Evolutionary conservation across 768 basidiomycete genomes (phyloP).

Genomic region (Suillus subluteus): DNA sequence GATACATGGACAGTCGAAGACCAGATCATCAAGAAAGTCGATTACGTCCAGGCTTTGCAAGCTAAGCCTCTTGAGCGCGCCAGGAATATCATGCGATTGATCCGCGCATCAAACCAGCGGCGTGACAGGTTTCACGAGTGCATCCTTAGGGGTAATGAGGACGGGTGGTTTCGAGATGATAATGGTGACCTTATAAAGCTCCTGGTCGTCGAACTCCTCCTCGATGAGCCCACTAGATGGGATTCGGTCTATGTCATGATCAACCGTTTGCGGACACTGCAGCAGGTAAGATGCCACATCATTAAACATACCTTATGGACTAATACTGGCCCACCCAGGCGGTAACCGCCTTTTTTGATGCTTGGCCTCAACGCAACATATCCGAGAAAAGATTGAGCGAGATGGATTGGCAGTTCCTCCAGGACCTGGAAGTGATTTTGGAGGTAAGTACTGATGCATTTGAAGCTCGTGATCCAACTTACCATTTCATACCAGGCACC

Average conservation of each 20-base stretch:
- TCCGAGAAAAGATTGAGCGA: not conserved
- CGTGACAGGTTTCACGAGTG: not conserved
- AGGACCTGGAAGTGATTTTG: slow-evolving; percentile 17
- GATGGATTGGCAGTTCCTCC: slow-evolving; percentile 13
- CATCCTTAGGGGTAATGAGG: slow-evolving; percentile 11
- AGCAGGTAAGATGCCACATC: slow-evolving; percentile 8
- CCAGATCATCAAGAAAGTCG: too few relatives aligned
- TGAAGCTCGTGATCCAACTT: too few relatives aligned
- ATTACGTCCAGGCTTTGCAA: too few relatives aligned
- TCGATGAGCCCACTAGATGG: slow-evolving; percentile 43
- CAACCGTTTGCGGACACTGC: slow-evolving; percentile 3
- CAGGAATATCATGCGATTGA: too few relatives aligned
- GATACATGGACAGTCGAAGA: too few relatives aligned
- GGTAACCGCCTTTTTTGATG: not conserved
- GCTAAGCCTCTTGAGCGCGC: too few relatives aligned
- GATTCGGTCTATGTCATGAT: slow-evolving; percentile 44
- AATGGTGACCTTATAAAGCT: not conserved
- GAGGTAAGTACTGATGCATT: slow-evolving; percentile 8
- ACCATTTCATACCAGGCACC: too few relatives aligned
- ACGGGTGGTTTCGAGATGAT: slow-evolving; percentile 1
- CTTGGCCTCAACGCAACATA: slow-evolving; percentile 4
- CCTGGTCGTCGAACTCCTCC: slow-evolving; percentile 8
- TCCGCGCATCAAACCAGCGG: too few relatives aligned
- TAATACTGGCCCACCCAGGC: slow-evolving; percentile 3
- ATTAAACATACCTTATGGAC: not conserved